These are phyloP conservation scores for Acanthamoeba pearcei DNA, from an alignment of 208 protist genomes.

Conservation along the genomic window DNA sequence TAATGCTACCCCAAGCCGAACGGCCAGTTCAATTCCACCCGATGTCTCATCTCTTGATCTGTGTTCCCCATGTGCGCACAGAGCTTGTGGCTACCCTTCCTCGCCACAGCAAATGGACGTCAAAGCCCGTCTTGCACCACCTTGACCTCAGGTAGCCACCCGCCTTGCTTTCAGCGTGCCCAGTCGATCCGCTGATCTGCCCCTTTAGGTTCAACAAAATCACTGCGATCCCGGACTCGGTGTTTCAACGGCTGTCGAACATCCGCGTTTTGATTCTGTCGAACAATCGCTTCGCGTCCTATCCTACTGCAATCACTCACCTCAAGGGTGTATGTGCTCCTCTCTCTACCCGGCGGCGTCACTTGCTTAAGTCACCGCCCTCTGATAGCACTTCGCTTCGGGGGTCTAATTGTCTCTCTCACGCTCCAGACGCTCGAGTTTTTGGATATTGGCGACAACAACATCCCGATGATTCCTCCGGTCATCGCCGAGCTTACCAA, in stretches of 20 bases:
- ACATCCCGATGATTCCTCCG: not conserved
- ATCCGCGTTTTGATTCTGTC: not conserved
- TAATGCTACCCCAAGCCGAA: not conserved
- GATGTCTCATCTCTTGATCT: too few species aligned
- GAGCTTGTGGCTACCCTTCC: not conserved
- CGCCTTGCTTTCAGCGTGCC: not conserved
- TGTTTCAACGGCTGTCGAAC: not conserved
- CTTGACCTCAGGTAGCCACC: not conserved
- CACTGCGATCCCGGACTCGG: not conserved
- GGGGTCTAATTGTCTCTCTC: not conserved
- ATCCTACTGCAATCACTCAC: not conserved
- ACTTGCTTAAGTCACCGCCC: too few species aligned
- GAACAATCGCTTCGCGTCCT: not conserved
- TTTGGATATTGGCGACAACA: constrained; percentile 44
- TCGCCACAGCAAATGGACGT: not conserved
- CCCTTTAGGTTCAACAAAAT: not conserved
- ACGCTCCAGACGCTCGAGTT: not conserved
- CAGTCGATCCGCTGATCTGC: not conserved
- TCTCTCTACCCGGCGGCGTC: not conserved
- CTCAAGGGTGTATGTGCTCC: not conserved
- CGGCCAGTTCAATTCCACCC: too few species aligned
- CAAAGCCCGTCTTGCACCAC: not conserved
- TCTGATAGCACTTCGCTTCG: too few species aligned
- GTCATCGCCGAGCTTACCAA: not conserved
- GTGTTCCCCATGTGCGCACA: not conserved